Conservation (phyloP, 2,329 filamentous ascomycete genomes). For the Clonostachys chloroleuca region DNA sequence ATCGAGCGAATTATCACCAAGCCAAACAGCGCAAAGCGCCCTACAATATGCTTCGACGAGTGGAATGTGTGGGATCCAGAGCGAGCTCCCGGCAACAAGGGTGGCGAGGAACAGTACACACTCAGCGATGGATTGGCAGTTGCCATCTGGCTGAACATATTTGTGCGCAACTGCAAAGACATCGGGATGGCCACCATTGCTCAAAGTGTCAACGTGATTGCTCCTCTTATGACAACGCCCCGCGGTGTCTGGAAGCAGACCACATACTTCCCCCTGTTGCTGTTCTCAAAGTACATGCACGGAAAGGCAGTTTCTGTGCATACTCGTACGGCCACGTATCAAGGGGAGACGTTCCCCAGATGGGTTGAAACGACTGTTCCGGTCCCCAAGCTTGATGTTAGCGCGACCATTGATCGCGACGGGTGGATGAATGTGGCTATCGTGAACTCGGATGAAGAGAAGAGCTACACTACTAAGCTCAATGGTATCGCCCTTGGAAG, state of each 20-base stretch:
- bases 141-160: constrained; percentile 72
- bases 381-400: constrained; percentile 67
- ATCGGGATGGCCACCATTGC: constrained; percentile 78
- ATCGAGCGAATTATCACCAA: too few relatives aligned
- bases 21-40: constrained; percentile 43
- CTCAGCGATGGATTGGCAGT: constrained; percentile 73
- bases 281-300: constrained; percentile 64
- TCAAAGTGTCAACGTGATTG: constrained; percentile 75
- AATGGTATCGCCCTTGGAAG: constrained; percentile 42
- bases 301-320: constrained; percentile 65
- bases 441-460: constrained; percentile 64
- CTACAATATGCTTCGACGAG: constrained; percentile 77
- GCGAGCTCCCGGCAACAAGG: constrained; percentile 64
- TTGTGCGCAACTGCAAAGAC: constrained; percentile 65
- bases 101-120: constrained; percentile 73
- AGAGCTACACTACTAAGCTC: constrained; percentile 55
- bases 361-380: constrained; percentile 64
- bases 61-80: constrained; percentile 81
- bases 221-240: constrained; percentile 67
- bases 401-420: constrained; percentile 50
- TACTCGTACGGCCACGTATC: constrained; percentile 59
- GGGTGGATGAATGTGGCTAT: constrained; percentile 65
- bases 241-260: constrained; percentile 65
- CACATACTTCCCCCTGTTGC: constrained; percentile 68
- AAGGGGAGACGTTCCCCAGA: constrained; percentile 58